Evolutionary conservation across 1,139 yeast genomes (phyloP), one percentile per base, ranked within the genome.

Genomic region (Debaryomyces psychrophilus): DNA sequence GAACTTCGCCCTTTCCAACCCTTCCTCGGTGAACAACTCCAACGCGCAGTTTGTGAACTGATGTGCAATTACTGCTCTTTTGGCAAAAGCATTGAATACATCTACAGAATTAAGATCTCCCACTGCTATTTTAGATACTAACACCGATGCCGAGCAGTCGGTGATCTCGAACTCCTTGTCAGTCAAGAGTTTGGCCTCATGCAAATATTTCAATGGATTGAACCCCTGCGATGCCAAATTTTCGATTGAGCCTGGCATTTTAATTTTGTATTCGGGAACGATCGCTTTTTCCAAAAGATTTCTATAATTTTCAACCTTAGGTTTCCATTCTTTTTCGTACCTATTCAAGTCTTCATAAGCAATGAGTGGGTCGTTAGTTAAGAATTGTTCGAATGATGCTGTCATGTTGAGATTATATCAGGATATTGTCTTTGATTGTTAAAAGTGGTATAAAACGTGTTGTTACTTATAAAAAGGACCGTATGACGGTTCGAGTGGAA

Each of bases 231-330:
- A 53, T 31, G 67, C 72, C 51, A 79, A 67, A 9, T 69, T 64
- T 1, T 67, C 68, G 36, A 77, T 67, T 4, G 75, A 49, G 56
- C 66, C 73, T 1, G 82, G 73, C 42, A 68, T 63, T 14, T 77
- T 69, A 29, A 70, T 63, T 34, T 71, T 60, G 51, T 65, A 73
- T 50, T 79, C 82, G 3, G 69, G 64, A 20, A 73, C 68, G 3
- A 75, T 62, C 2, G 72, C 71, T 22, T 66, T 67, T 7, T 59
- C 68, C 48, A 81, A 66, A 11, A 68, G 74, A 28, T 69, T 61
- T 48, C 74, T 68, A 56, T 82, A 82, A 25, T 75, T 68, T 50
- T 73, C 71, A 53, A 83, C 67, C 57, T 76, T 77, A 12, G 87
- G 86, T 44, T 67, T 56, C 71, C 69, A 82, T 20, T 68, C 59